These are phyloP conservation scores for Lactarius quietus DNA, from an alignment of 768 basidiomycete species.

Conservation along the genomic window DNA sequence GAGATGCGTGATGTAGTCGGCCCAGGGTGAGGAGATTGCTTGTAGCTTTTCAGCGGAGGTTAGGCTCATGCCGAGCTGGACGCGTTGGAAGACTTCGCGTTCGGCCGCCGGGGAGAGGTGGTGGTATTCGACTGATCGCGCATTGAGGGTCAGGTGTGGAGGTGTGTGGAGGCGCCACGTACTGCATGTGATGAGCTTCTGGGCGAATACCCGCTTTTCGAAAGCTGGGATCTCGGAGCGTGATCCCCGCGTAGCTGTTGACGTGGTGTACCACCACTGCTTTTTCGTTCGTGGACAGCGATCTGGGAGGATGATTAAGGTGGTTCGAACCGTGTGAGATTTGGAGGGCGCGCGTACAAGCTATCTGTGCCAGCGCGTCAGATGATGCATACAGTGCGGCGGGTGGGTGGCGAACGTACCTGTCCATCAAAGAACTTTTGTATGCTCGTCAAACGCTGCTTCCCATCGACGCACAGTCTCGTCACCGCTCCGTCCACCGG, in stretches of 20 bases:
- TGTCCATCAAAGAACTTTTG: conserved; percentile 69
- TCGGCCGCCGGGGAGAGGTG: conserved; percentile 53
- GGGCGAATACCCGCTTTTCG: conserved; percentile 48
- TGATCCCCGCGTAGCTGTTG: conserved; percentile 41
- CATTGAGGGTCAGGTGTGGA: not conserved
- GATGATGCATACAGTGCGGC: not conserved
- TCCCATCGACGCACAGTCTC: conserved; percentile 69
- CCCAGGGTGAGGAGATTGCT: conserved; percentile 69
- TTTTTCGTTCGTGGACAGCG: conserved; percentile 55
- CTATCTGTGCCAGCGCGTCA: conserved; percentile 39
- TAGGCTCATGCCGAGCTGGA: conserved; percentile 73
- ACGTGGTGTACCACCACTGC: conserved; percentile 56
- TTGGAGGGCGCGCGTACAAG: conserved; percentile 41
- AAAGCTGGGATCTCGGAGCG: conserved; percentile 51
- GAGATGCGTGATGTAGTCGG: conserved; percentile 60
- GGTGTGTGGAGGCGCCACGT: not conserved
- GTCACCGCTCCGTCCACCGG: conserved; percentile 39
- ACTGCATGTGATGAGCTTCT: conserved; percentile 65
- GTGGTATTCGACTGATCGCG: conserved; percentile 60
- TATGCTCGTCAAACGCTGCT: conserved; percentile 76
- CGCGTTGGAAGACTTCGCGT: conserved; percentile 78
- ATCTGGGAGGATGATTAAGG: conserved; percentile 38
- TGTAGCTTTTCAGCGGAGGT: conserved; percentile 77
- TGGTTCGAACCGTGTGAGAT: not conserved
- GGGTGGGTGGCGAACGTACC: conserved; percentile 37